phyloP scores from a whole-genome alignment of 1,139 yeast genomes.

The Debaryomyces udenii region DNA sequence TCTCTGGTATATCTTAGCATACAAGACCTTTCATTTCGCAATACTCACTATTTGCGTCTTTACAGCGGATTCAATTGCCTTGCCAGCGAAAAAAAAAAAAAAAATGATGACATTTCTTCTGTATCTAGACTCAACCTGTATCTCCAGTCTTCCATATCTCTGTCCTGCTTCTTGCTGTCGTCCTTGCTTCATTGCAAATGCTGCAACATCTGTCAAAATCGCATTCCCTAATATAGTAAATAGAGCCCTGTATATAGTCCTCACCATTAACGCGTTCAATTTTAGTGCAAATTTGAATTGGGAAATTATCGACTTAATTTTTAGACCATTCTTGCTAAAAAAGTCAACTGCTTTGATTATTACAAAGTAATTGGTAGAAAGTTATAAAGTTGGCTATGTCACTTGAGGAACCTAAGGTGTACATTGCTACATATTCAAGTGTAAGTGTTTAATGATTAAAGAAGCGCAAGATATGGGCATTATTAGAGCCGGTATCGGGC shows the following conservation, averaged over 20 bases:
- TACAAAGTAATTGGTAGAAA: conserved; percentile 4
- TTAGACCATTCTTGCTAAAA: conserved; percentile 3
- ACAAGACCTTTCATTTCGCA: no score
- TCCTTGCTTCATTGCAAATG: no score
- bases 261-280: conserved; percentile 4
- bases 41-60: no score
- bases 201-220: no score
- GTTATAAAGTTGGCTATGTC: conserved; percentile 14
- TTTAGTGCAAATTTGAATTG: conserved; percentile 6
- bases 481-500: conserved; percentile 2
- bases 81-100: no score
- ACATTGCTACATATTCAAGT: conserved; percentile 32
- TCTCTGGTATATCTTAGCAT: no score
- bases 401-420: conserved; percentile 26
- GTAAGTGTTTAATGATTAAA: conserved; percentile 19
- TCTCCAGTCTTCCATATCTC: no score
- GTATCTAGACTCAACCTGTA: no score
- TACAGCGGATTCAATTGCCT: no score
- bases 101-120: no score
- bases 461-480: neutral
- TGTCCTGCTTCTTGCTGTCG: no score
- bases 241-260: neutral
- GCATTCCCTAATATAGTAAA: no score
- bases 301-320: conserved; percentile 7
- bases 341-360: conserved; percentile 5